These are phyloP conservation scores for Saitozyma sp. DNA, from an alignment of 768 basidiomycete species.

Conservation along the genomic window DNA sequence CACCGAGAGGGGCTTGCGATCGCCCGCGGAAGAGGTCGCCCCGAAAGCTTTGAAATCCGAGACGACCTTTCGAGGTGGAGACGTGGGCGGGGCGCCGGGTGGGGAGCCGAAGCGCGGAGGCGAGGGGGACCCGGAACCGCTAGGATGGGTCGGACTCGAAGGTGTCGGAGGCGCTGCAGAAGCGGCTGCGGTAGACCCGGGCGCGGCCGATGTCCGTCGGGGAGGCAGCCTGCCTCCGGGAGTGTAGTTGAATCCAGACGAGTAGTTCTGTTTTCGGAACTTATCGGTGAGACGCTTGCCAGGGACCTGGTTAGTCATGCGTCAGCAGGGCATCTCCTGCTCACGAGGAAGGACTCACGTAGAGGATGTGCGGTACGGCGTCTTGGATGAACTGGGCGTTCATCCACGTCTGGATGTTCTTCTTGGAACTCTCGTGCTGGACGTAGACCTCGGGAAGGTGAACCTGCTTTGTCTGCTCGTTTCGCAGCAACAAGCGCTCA, in stretches of 20 bases:
- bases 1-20: conserved; percentile 73
- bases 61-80: conserved; percentile 79
- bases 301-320: conserved; percentile 63
- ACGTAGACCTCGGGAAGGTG: conserved; percentile 95
- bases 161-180: conserved; percentile 56
- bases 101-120: conserved; percentile 15
- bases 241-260: conserved; percentile 58
- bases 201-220: conserved; percentile 46
- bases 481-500: conserved; percentile 81
- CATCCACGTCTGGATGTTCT: conserved; percentile 85
- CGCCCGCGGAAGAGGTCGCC: conserved; percentile 55
- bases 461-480: conserved; percentile 95
- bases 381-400: conserved; percentile 68
- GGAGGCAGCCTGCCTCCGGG: conserved; percentile 59
- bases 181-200: conserved; percentile 21
- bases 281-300: conserved; percentile 98
- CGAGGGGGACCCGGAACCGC: conserved; percentile 14
- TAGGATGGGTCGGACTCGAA: conserved; percentile 45
- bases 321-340: no score
- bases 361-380: conserved; percentile 74
- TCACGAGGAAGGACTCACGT: conserved; percentile 56
- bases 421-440: conserved; percentile 79
- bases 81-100: conserved; percentile 50
- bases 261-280: conserved; percentile 66
- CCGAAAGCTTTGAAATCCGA: conserved; percentile 59